Base-by-base conservation (phyloP, 2,329 filamentous ascomycete genomes). In the Waltergamsia citrina region DNA sequence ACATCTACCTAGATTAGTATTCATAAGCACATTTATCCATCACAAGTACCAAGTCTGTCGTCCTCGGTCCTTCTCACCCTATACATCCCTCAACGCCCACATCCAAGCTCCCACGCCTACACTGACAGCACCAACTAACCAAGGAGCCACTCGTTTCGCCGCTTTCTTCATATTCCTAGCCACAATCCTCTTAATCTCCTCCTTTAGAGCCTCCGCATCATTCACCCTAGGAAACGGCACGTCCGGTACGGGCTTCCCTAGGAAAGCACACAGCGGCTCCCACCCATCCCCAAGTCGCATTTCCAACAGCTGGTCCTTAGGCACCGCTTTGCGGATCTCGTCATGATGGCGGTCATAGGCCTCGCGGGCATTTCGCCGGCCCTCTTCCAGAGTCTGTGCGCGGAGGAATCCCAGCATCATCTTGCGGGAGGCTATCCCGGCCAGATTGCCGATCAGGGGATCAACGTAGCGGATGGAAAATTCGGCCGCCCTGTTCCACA, bases 201-300 rank as follows among this genome's bases (percentile, higher is more conserved):
- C 25, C 26, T 29, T 29, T 18, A 29, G 24, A 18, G 25, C 33
- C 4, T 10, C 26, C 12, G 17, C 33, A 18, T 29, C 4, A 12
- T 59, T 59, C 1, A 52, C 44, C 34, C 43, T 42, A 0, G 54
- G 55, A 25, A 57, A 59, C 22, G 45, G 39, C 2, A 37, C 41
- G 4, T 45, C 42, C 0, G 58, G 59, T 11, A 54, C 38, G 2
- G 44, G 39, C 28, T 52, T 55, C 0, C 32, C 56, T 9, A 62
- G 33, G 29, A 62, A 60, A 14, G 45, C 38, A 29, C 57, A 62
- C 6, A 62, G 40, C 3, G 57, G 54, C 15, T 23, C 50, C 56
- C 57, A 62, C 1, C 59, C 59, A 3, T 54, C 44, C 1, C 41
- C 45, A 28, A 59, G 32, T 1, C 38, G 37, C 33, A 50, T 61